A percentile compares a stretch with the other conserved stretches of the same genome.
phyloP scores from a whole-genome alignment of 2,329 filamentous ascomycete species.

The Cercospora berteroae region DNA sequence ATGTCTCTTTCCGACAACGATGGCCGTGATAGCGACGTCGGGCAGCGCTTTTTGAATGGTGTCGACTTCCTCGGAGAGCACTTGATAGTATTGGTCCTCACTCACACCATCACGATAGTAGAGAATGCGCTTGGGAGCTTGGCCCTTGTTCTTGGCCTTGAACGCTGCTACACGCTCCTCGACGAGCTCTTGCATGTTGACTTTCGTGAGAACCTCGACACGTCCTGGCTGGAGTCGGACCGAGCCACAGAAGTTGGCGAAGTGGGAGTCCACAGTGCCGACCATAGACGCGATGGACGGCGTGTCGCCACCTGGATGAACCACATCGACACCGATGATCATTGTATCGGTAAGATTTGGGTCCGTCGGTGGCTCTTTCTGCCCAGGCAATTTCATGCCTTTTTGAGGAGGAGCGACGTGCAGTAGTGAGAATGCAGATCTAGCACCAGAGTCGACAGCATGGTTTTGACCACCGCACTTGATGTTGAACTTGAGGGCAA shows the following conservation, averaged over 20 bases:
- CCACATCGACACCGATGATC: slow-evolving; percentile 46
- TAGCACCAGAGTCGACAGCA: background rate
- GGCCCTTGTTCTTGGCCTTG: slow-evolving; percentile 23
- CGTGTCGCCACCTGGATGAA: slow-evolving; percentile 39
- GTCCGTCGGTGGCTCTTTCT: background rate
- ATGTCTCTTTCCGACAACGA: slow-evolving; percentile 45
- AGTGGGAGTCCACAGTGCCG: slow-evolving; percentile 38
- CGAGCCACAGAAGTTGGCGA: slow-evolving; percentile 38
- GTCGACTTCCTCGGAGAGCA: slow-evolving; percentile 9
- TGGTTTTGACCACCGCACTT: slow-evolving; percentile 7
- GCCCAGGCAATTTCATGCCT: background rate
- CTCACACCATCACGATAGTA: slow-evolving; percentile 42
- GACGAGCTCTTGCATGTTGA: slow-evolving; percentile 34
- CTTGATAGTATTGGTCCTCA: slow-evolving; percentile 34
- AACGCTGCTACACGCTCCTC: slow-evolving; percentile 31
- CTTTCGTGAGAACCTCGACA: slow-evolving; percentile 30
- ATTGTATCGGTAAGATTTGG: slow-evolving; percentile 33
- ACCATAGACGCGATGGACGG: slow-evolving; percentile 47
- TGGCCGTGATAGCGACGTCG: background rate
- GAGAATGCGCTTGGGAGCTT: slow-evolving; percentile 36
- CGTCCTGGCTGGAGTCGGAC: slow-evolving; percentile 37
- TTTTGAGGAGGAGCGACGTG: background rate
- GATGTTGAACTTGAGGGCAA: slow-evolving; percentile 13
- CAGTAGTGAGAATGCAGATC: background rate
- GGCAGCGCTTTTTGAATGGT: slow-evolving; percentile 10